Evolutionary conservation across 768 basidiomycete species (phyloP).

Genomic region (Amanita rubescens): DNA sequence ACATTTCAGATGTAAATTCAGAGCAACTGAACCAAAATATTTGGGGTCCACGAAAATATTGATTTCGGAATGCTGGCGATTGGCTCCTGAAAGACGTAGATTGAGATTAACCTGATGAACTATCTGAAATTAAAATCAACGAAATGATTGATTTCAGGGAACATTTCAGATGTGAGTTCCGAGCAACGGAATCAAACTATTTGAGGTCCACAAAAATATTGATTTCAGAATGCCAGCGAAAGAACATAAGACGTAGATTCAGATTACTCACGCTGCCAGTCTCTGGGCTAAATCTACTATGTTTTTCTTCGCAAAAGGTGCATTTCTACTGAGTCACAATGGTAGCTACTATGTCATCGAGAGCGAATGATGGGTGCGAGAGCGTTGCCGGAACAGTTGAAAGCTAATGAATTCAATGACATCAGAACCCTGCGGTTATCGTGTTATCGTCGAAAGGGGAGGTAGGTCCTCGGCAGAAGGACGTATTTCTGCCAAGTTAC

Average conservation of each 20-base stretch:
- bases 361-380: background rate
- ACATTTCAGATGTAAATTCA: background rate
- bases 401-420: background rate
- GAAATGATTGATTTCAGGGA: background rate
- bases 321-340: background rate
- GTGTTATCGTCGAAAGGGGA: background rate
- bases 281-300: background rate
- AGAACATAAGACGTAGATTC: slow-evolving; percentile 1
- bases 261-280: too few relatives aligned
- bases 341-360: background rate
- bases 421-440: background rate
- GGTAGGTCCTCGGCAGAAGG: background rate
- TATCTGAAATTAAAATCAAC: background rate
- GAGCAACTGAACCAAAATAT: background rate
- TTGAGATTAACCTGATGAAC: background rate
- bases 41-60: background rate
- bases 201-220: background rate
- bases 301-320: background rate
- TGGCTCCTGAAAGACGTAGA: background rate
- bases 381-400: slow-evolving; percentile 4
- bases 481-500: background rate
- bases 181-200: background rate
- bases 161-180: background rate
- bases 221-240: slow-evolving; percentile 1
- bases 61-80: background rate